Base-by-base conservation (phyloP, 2,329 filamentous ascomycete genomes). In the Truncatella angustata region DNA sequence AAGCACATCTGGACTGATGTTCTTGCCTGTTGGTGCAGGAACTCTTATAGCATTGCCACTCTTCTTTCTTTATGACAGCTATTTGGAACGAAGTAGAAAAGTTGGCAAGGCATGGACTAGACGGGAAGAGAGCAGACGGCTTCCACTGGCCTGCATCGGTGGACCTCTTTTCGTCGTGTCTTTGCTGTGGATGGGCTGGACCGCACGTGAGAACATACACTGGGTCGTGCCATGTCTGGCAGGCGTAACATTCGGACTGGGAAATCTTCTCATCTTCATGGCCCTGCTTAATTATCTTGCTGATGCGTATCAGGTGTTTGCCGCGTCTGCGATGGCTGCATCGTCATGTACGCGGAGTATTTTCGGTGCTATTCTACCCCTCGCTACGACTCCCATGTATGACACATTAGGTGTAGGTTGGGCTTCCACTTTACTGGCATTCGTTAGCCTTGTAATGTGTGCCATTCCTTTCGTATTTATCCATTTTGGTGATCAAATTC, bases 301-400 rank as follows among this genome's bases (percentile, higher is more conserved):
- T 28, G 75, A 79, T 52, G 76, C 77, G 2, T 81, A 81, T 60
- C 75, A 76, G 45, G 63, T 77, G 9, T 80, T 75, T 57, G 74
- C 77, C 1, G 78, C 78, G 4, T 69, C 63, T 24, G 84, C 84
- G 1, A 72, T 86, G 66, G 83, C 84, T 0, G 82, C 84, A 1
- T 80, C 84, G 28, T 78, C 76, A 12, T 80, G 82, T 51, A 73
- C 77, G 11, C 71, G 84, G 5, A 79, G 73, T 16, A 71, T 73
- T 4, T 84, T 86, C 61, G 84, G 79, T 12, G 82, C 79, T 3
- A 66, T 75, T 4, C 78, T 81, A 46, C 76, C 76, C 5, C 63
- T 80, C 5, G 77, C 78, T 60, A 73, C 74, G 16, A 72, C 70
- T 24, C 71, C 75, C 0, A 72, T 81, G 71, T 81, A 80, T 56